phyloP scores from a whole-genome alignment of 2,329 filamentous ascomycete species.

The Chrysosporium queenslandicum region DNA sequence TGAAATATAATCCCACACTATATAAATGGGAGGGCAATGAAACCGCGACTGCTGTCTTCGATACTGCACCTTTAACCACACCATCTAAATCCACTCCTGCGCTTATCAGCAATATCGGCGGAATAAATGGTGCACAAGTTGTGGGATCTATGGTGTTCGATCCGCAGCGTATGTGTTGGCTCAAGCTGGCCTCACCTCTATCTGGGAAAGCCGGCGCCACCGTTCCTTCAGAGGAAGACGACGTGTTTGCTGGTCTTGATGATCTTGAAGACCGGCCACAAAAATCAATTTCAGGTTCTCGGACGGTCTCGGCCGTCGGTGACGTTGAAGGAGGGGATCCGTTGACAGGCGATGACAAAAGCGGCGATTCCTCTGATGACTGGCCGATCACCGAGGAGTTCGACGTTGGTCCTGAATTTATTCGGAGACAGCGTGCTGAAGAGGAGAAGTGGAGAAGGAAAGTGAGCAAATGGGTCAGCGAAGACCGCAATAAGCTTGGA shows the following conservation, averaged over 20 bases:
- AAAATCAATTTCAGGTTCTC: constrained; percentile 15
- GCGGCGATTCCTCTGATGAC: constrained; percentile 50
- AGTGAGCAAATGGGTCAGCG: constrained; percentile 72
- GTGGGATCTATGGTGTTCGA: constrained; percentile 99
- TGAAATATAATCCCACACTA: constrained; percentile 84
- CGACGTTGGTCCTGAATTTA: constrained; percentile 90
- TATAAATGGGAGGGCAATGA: constrained; percentile 96
- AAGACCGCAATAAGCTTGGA: constrained; percentile 39
- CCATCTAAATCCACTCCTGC: constrained; percentile 46
- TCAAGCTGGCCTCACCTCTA: constrained; percentile 57
- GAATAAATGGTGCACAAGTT: constrained; percentile 77
- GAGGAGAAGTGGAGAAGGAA: constrained; percentile 84
- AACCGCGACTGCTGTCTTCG: constrained; percentile 69
- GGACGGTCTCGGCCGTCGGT: background rate
- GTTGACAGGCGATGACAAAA: constrained; percentile 32
- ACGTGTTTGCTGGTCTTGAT: constrained; percentile 89
- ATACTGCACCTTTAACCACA: constrained; percentile 42
- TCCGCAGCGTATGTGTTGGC: constrained; percentile 93
- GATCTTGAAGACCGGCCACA: constrained; percentile 63
- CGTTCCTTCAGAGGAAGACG: constrained; percentile 66
- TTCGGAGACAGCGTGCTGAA: constrained; percentile 78
- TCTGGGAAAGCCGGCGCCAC: constrained; percentile 29
- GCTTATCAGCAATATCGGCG: constrained; percentile 81
- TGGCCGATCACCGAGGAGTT: constrained; percentile 93
- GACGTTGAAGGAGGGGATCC: constrained; percentile 23